Evolutionary conservation across 768 basidiomycete species (phyloP).

Genomic region (Russula foetens): DNA sequence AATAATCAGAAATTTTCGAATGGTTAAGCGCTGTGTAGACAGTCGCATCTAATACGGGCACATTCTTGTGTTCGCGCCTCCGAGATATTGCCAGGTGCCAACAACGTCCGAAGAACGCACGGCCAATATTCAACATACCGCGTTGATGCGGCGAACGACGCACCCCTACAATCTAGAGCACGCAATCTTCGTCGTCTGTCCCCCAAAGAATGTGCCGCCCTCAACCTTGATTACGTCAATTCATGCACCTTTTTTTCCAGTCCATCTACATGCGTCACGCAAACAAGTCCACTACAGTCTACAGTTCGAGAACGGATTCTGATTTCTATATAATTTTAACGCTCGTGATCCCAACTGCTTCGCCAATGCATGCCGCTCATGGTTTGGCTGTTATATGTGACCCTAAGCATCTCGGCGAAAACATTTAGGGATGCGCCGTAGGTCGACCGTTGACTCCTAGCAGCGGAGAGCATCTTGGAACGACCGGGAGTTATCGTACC

Average conservation of each 20-base stretch:
- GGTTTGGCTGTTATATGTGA: no score
- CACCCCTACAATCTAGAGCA: not conserved
- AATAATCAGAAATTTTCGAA: conserved; percentile 24
- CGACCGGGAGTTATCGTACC: not conserved
- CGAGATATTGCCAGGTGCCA: not conserved
- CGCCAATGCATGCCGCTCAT: no score
- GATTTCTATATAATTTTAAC: not conserved
- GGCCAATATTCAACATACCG: not conserved
- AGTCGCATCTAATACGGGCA: no score
- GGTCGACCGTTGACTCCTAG: not conserved
- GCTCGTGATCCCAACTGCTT: not conserved
- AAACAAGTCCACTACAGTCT: not conserved
- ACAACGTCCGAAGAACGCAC: not conserved
- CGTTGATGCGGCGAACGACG: not conserved
- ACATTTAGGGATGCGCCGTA: not conserved
- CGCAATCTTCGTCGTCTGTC: not conserved
- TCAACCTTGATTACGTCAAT: not conserved
- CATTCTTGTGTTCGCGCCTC: not conserved
- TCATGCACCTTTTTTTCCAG: not conserved
- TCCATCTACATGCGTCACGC: not conserved
- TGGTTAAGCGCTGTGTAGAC: not conserved
- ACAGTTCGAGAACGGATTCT: not conserved
- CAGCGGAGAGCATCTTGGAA: not conserved
- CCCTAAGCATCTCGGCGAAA: no score
- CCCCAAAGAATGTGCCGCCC: not conserved